A percentile compares a stretch with the other conserved stretches of the same genome.
These are phyloP conservation scores for Fraxinus platypoda DNA, from an alignment of 305 asterid genomes.

Conservation along the genomic window DNA sequence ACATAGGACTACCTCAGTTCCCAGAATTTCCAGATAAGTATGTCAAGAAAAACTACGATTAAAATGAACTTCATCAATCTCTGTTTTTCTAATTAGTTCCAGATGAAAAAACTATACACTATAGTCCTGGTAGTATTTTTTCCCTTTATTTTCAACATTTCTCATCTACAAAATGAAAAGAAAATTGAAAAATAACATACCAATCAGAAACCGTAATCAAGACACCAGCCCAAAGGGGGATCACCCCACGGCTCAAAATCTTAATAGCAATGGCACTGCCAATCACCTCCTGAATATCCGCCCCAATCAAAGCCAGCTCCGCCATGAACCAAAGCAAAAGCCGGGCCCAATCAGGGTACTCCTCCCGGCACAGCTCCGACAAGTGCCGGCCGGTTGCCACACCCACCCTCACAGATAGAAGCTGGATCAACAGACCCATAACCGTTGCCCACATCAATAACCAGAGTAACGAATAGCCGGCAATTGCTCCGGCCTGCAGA, in stretches of 20 bases:
- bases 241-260: constrained; percentile 73
- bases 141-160: background rate
- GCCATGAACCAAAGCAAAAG: constrained; percentile 87
- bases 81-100: background rate
- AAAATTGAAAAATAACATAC: constrained; percentile 32
- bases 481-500: constrained; percentile 93
- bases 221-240: constrained; percentile 87
- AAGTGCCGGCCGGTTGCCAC: constrained; percentile 89
- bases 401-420: constrained; percentile 76
- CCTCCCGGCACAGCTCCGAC: constrained; percentile 92
- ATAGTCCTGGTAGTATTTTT: background rate
- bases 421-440: constrained; percentile 85
- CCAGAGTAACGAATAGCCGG: constrained; percentile 86
- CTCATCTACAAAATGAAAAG: background rate
- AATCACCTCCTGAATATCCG: constrained; percentile 93
- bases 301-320: constrained; percentile 86
- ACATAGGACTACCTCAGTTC: background rate
- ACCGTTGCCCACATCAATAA: constrained; percentile 85
- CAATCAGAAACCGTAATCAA: constrained; percentile 86
- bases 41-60: background rate
- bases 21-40: background rate
- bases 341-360: constrained; percentile 84
- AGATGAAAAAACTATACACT: background rate
- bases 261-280: constrained; percentile 93
- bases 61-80: background rate